phyloP scores from a whole-genome alignment of 352 stramenopile species.

The Pythium scleroteichum region DNA sequence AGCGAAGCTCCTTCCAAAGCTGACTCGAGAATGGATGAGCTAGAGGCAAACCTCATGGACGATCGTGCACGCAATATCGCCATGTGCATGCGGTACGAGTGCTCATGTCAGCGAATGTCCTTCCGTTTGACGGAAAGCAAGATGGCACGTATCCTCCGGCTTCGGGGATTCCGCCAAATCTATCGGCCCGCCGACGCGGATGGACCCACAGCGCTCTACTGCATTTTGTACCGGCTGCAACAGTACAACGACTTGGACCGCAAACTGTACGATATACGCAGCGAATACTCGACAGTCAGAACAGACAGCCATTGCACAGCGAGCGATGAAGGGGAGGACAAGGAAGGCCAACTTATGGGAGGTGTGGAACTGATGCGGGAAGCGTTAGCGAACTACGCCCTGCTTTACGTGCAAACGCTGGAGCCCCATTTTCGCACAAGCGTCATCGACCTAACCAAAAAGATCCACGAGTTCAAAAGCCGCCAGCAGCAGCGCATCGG shows the following conservation, averaged over 20 bases:
- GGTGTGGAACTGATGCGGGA: slow-evolving; percentile 60
- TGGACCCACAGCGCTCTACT: slow-evolving; percentile 55
- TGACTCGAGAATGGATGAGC: slow-evolving; percentile 43
- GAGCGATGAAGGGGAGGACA: slow-evolving; percentile 11
- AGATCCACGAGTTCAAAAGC: slow-evolving; percentile 76
- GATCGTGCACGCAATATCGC: slow-evolving; percentile 63
- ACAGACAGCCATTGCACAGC: slow-evolving; percentile 13
- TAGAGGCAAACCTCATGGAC: slow-evolving; percentile 72
- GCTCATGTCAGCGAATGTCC: slow-evolving; percentile 68
- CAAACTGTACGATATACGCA: slow-evolving; percentile 59
- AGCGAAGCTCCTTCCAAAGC: slow-evolving; percentile 18
- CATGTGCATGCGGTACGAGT: slow-evolving; percentile 71
- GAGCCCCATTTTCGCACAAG: slow-evolving; percentile 52
- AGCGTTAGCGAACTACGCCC: slow-evolving; percentile 66
- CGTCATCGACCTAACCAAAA: slow-evolving; percentile 75
- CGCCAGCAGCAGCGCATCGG: slow-evolving; percentile 56
- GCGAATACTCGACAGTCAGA: slow-evolving; percentile 24
- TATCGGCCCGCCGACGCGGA: slow-evolving; percentile 43
- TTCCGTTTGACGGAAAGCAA: slow-evolving; percentile 54
- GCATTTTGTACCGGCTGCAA: slow-evolving; percentile 61
- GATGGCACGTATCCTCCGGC: slow-evolving; percentile 63
- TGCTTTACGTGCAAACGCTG: slow-evolving; percentile 63
- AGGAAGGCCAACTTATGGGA: slow-evolving; percentile 31
- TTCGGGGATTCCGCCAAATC: slow-evolving; percentile 45
- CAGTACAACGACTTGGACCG: slow-evolving; percentile 77